A percentile compares a stretch with the other conserved stretches of the same genome.
Evolutionary conservation across 2,329 filamentous ascomycete genomes (phyloP).

Genomic region (Aureobasidium sp.): DNA sequence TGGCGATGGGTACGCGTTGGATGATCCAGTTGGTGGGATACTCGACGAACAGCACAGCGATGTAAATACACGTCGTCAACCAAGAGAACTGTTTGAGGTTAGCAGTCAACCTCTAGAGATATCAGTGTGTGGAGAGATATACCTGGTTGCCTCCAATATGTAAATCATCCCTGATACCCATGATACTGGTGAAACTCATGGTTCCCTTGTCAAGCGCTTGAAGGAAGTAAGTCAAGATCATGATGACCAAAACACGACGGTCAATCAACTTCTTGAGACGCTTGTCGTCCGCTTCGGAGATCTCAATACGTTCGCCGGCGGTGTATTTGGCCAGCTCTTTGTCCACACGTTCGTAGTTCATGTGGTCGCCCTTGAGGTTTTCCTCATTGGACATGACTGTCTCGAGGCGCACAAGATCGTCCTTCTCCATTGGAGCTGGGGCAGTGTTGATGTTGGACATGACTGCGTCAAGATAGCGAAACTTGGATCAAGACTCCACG

Average conservation of each 20-base stretch:
- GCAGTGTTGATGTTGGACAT: conserved; percentile 3
- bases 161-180: conserved; percentile 32
- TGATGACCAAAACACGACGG: conserved; percentile 58
- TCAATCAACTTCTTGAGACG: conserved; percentile 61
- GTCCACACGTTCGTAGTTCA: conserved; percentile 57
- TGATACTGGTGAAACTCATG: conserved; percentile 44
- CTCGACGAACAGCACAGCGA: conserved; percentile 62
- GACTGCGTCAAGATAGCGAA: background rate
- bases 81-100: conserved; percentile 51
- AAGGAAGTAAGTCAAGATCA: conserved; percentile 68
- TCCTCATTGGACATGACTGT: conserved; percentile 40
- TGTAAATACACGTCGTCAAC: conserved; percentile 69
- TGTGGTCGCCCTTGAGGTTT: conserved; percentile 42
- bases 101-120: background rate
- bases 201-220: conserved; percentile 64
- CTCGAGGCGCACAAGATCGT: conserved; percentile 40
- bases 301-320: conserved; percentile 47
- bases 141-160: conserved; percentile 29
- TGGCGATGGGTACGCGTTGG: conserved; percentile 53
- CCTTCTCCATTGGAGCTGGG: conserved; percentile 10
- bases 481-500: background rate
- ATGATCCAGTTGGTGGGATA: conserved; percentile 62
- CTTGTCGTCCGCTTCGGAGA: conserved; percentile 53
- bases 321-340: conserved; percentile 66
- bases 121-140: background rate